Percentiles rank a stretch among this genome's conserved stretches.
Conservation (phyloP, 257 asterid genomes). For the Ophiorrhiza pumila region DNA sequence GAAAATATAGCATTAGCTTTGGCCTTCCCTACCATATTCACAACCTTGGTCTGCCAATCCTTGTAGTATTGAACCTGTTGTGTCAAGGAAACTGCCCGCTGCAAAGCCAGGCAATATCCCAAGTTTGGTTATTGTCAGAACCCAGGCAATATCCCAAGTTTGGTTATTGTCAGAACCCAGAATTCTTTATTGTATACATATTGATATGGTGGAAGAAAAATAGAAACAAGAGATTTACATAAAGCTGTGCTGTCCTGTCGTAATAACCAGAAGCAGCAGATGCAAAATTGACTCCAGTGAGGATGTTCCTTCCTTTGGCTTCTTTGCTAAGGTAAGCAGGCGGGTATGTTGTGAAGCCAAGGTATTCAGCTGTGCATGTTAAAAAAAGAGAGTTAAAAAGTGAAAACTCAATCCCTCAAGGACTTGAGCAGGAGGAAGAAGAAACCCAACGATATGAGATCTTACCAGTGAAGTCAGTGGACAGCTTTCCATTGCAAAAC, state of each 20-base stretch:
- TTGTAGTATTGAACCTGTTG: conserved; percentile 55
- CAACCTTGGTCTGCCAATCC: conserved; percentile 68
- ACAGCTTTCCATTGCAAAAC: conserved; percentile 88
- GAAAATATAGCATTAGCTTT: conserved; percentile 54
- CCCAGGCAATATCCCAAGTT: background rate
- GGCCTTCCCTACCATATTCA: conserved; percentile 48
- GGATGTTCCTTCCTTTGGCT: conserved; percentile 48
- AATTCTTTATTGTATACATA: background rate
- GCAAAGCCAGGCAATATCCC: conserved; percentile 23
- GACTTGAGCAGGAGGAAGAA: background rate
- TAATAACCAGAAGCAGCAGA: conserved; percentile 93
- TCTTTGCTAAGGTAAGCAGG: conserved; percentile 75
- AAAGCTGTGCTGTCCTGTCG: conserved; percentile 59
- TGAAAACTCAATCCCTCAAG: background rate
- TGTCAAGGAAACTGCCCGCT: conserved; percentile 58
- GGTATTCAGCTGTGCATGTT: conserved; percentile 60
- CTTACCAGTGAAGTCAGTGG: conserved; percentile 78
- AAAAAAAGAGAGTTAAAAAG: background rate
- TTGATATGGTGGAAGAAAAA: background rate
- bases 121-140: background rate
- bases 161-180: background rate
- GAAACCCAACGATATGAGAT: background rate
- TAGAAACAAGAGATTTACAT: conserved; percentile 30
- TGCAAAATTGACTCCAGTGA: conserved; percentile 73
- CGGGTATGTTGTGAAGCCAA: conserved; percentile 73